Evolutionary conservation across 768 basidiomycete genomes (phyloP).

Genomic region (Filobasidium floriforme): DNA sequence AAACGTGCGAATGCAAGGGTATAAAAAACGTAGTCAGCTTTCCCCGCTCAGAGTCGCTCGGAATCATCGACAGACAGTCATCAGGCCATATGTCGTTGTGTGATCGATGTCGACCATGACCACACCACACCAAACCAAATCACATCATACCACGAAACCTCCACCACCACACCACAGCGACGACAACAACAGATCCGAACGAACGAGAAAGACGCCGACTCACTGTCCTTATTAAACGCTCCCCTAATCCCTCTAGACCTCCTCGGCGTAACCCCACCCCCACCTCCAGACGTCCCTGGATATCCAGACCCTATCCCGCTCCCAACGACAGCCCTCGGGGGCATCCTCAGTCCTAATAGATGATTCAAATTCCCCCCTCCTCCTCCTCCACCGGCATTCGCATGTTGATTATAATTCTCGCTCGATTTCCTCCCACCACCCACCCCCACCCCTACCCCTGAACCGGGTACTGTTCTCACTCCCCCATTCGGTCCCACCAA

Average conservation of each 20-base stretch:
- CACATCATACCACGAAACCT: too few relatives aligned
- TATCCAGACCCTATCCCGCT: slow-evolving; percentile 1
- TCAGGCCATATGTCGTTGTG: too few relatives aligned
- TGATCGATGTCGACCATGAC: too few relatives aligned
- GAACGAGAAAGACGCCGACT: too few relatives aligned
- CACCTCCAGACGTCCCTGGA: not conserved
- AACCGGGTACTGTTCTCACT: not conserved
- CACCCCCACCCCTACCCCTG: too few relatives aligned
- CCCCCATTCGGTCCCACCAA: not conserved
- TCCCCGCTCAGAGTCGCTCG: too few relatives aligned
- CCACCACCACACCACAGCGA: too few relatives aligned
- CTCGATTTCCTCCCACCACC: slow-evolving; percentile 14
- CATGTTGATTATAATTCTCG: slow-evolving; percentile 14
- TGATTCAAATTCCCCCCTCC: slow-evolving; percentile 24
- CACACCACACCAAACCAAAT: too few relatives aligned
- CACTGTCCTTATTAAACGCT: slow-evolving; percentile 18
- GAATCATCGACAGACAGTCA: too few relatives aligned
- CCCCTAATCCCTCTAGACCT: slow-evolving; percentile 15
- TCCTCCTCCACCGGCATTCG: too few relatives aligned
- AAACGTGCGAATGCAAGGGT: too few relatives aligned
- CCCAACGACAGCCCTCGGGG: slow-evolving; percentile 2
- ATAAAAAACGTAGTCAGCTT: too few relatives aligned
- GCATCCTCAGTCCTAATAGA: slow-evolving; percentile 21
- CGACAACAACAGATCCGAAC: not conserved
- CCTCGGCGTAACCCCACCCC: slow-evolving; percentile 7